A percentile compares a stretch with the other conserved stretches of the same genome.
phyloP scores from a whole-genome alignment of 2,329 filamentous ascomycete species.

The Drechslerella stenobrocha region DNA sequence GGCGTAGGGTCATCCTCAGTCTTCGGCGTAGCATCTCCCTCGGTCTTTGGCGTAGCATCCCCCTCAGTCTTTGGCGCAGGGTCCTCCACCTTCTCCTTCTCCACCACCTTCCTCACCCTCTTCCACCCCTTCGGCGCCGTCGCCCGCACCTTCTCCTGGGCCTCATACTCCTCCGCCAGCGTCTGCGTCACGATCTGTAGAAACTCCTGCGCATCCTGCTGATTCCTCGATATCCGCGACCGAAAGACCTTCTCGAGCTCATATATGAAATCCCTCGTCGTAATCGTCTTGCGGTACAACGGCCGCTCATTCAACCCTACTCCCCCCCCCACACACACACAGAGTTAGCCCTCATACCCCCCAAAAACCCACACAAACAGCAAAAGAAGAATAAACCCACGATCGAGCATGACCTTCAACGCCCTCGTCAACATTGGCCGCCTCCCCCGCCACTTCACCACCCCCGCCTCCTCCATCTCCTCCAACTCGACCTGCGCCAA shows the following conservation, averaged over 20 bases:
- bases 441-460: conserved; percentile 31
- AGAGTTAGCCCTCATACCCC: conserved; percentile 9
- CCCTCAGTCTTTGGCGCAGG: neutral
- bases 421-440: conserved; percentile 79
- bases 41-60: neutral
- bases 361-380: neutral
- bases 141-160: conserved; percentile 55
- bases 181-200: conserved; percentile 90
- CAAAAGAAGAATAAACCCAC: conserved; percentile 35
- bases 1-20: neutral
- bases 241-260: conserved; percentile 83
- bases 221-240: conserved; percentile 87
- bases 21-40: conserved; percentile 3
- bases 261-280: conserved; percentile 78
- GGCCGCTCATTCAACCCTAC: conserved; percentile 80
- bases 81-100: conserved; percentile 5
- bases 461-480: conserved; percentile 10
- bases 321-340: conserved; percentile 55
- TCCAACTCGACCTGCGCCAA: conserved; percentile 58
- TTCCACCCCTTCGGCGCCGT: conserved; percentile 24
- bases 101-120: conserved; percentile 7
- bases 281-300: conserved; percentile 90
- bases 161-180: conserved; percentile 90
- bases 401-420: conserved; percentile 86
- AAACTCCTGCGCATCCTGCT: conserved; percentile 98